A percentile compares a stretch with the other conserved stretches of the same genome.
Evolutionary conservation across 169 alveolate species (phyloP).

Genomic region (Eimeria sp.): DNA sequence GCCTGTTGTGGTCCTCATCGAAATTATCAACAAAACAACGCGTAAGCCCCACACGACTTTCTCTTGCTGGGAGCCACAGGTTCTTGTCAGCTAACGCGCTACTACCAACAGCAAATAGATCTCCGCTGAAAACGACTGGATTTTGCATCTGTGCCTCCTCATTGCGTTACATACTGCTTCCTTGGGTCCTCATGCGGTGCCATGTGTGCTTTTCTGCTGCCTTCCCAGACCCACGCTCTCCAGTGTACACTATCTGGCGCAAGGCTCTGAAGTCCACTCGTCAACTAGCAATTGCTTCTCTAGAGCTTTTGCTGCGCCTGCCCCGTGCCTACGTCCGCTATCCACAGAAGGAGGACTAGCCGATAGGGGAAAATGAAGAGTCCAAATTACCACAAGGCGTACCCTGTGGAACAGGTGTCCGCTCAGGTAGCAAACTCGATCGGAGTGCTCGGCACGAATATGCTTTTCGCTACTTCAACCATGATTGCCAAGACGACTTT

Average conservation of each 20-base stretch:
- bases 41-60: not conserved
- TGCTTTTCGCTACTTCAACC: not conserved
- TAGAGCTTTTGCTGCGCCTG: conserved; percentile 63
- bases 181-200: not conserved
- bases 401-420: not conserved
- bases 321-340: conserved; percentile 75
- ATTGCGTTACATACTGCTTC: not conserved
- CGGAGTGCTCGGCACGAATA: not conserved
- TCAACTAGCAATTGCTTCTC: conserved; percentile 21
- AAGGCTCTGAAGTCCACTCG: conserved; percentile 36
- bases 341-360: not conserved
- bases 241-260: conserved; percentile 67
- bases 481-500: conserved; percentile 32
- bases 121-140: not conserved
- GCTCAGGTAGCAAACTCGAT: not conserved
- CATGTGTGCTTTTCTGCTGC: not conserved
- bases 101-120: not conserved
- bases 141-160: not conserved
- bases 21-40: not conserved
- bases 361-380: not conserved
- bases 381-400: not conserved
- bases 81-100: not conserved
- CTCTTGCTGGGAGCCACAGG: not conserved
- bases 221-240: conserved; percentile 40
- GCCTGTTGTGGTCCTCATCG: conserved; percentile 39